phyloP scores from a whole-genome alignment of 2,329 filamentous ascomycete genomes.

The Scytalidium lignicola region DNA sequence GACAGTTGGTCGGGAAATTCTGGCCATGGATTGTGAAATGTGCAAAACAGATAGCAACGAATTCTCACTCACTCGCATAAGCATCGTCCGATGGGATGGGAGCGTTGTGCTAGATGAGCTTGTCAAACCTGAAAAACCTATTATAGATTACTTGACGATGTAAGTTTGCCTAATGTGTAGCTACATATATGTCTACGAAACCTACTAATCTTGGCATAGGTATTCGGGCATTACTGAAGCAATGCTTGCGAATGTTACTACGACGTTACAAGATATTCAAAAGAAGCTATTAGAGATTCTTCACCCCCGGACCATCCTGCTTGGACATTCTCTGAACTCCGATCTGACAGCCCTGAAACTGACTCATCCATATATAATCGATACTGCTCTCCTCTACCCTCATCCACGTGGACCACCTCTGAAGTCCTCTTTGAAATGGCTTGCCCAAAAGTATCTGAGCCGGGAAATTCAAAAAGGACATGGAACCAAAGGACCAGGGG shows the following conservation, averaged over 20 bases:
- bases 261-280: slow-evolving; percentile 79
- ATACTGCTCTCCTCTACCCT: slow-evolving; percentile 85
- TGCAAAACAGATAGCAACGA: slow-evolving; percentile 77
- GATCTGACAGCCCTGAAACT: slow-evolving; percentile 80
- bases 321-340: slow-evolving; percentile 78
- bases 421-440: slow-evolving; percentile 86
- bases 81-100: slow-evolving; percentile 81
- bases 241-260: slow-evolving; percentile 78
- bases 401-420: slow-evolving; percentile 85
- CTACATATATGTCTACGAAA: slow-evolving; percentile 6
- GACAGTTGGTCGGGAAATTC: slow-evolving; percentile 71
- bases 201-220: slow-evolving; percentile 24
- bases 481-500: slow-evolving; percentile 43
- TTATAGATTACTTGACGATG: slow-evolving; percentile 86
- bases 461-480: slow-evolving; percentile 81
- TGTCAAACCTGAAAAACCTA: slow-evolving; percentile 83
- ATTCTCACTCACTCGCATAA: slow-evolving; percentile 83
- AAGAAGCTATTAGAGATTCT: slow-evolving; percentile 67
- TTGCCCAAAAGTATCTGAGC: slow-evolving; percentile 78
- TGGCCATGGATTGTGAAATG: slow-evolving; percentile 96
- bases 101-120: slow-evolving; percentile 79
- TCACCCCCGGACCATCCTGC: slow-evolving; percentile 64
- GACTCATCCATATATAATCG: slow-evolving; percentile 88
- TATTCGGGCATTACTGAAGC: slow-evolving; percentile 89
- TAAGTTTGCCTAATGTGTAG: slow-evolving; percentile 25